Conservation (phyloP, 306 rosid species). For the Castanea crenata region DNA sequence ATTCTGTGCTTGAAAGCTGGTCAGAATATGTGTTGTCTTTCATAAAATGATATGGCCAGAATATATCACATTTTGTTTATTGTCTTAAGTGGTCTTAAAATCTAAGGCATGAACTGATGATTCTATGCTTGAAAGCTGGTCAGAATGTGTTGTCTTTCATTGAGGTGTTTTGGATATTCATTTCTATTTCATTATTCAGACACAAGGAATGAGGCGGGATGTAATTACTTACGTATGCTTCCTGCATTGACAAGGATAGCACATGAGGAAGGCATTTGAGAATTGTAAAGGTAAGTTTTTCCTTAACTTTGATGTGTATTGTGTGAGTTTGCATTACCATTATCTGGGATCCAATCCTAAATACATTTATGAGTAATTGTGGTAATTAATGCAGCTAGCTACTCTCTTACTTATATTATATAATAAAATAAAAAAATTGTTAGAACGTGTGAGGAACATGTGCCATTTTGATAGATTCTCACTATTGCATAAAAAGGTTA, state of each 20-base stretch:
- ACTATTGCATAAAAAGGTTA: too few relatives aligned
- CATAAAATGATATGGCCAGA: too few relatives aligned
- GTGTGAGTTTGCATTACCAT: too few relatives aligned
- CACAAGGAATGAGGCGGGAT: constrained; percentile 87
- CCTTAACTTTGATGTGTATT: too few relatives aligned
- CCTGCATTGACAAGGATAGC: constrained; percentile 82
- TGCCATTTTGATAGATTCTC: too few relatives aligned
- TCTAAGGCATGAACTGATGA: background rate
- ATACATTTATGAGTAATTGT: too few relatives aligned
- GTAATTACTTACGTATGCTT: constrained; percentile 81
- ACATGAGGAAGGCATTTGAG: background rate
- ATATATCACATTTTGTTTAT: background rate
- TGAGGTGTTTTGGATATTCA: constrained; percentile 10
- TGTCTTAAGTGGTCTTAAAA: background rate
- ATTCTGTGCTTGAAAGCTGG: too few relatives aligned
- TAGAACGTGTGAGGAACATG: background rate
- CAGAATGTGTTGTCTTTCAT: background rate
- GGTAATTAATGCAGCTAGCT: background rate
- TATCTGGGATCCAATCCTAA: too few relatives aligned
- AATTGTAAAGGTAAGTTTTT: too few relatives aligned
- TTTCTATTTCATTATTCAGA: constrained; percentile 43
- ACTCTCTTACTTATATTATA: background rate
- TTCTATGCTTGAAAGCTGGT: background rate
- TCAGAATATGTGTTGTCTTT: too few relatives aligned
- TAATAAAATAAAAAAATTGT: background rate